Conservation (phyloP, 1,284 basidiomycete species). For the Boletus sp. region DNA sequence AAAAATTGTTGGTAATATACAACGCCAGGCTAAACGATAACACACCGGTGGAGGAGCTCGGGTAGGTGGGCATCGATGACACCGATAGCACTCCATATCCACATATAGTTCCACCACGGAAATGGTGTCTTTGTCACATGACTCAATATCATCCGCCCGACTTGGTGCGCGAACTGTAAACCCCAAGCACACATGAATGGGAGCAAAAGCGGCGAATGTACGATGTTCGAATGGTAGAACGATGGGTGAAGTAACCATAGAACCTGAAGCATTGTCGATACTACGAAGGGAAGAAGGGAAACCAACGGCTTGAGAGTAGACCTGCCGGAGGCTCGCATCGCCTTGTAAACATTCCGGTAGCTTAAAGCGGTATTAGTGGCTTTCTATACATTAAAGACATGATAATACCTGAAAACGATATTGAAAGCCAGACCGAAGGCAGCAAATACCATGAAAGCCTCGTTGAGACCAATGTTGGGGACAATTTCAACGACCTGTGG, state of each 20-base stretch:
- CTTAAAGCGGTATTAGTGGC: slow-evolving; percentile 35
- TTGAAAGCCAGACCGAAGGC: slow-evolving; percentile 78
- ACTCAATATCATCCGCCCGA: slow-evolving; percentile 90
- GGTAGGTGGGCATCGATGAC: slow-evolving; percentile 83
- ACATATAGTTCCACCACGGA: slow-evolving; percentile 86
- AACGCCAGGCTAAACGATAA: background rate
- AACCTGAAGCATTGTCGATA: slow-evolving; percentile 69
- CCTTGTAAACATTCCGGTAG: slow-evolving; percentile 73
- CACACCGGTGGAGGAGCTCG: slow-evolving; percentile 61
- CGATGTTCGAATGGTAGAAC: slow-evolving; percentile 52
- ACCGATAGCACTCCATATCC: slow-evolving; percentile 78
- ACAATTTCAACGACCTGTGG: slow-evolving; percentile 46
- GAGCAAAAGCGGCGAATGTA: slow-evolving; percentile 70
- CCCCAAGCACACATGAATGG: slow-evolving; percentile 93
- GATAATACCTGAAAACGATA: slow-evolving; percentile 64
- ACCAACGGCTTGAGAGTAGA: slow-evolving; percentile 59
- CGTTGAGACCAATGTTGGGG: slow-evolving; percentile 79
- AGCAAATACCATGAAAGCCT: slow-evolving; percentile 84
- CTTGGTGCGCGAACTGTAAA: slow-evolving; percentile 81
- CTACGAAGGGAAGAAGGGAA: slow-evolving; percentile 77
- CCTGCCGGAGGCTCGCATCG: slow-evolving; percentile 40
- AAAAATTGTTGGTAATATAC: background rate
- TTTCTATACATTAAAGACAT: background rate
- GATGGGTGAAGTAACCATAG: slow-evolving; percentile 77
- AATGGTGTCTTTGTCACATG: slow-evolving; percentile 87